Base-by-base conservation (phyloP, 106 monocot species). In the Dendrobium nobile region DNA sequence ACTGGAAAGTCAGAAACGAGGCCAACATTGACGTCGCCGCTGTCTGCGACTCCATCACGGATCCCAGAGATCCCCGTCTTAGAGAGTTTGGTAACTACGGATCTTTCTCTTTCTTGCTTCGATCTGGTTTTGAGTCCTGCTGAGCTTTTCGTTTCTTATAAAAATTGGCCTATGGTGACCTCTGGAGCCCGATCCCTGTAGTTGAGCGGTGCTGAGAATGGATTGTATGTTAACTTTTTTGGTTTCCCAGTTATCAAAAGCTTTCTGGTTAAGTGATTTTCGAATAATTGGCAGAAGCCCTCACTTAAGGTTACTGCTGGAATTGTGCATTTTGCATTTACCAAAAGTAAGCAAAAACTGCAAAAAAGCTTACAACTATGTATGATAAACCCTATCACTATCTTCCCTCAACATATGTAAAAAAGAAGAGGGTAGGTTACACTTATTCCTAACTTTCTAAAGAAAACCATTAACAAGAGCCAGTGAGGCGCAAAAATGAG, bases 1-100 rank as follows among this genome's bases (percentile, higher is more conserved):
- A 95, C 87, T 99, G 99, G 99, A 99, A 99, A 86, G 95, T 99
- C 48, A 41, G 99, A 84, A 99, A 93, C 83, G 99, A 99, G 77
- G 99, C 93, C 67, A 95, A 95, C 90, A 91, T 99, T 80, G 99
- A 99, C 79, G 95, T 99, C 74, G 95, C 95, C 65, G 83, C 91
- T 15, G 56, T 95, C 58, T 99, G 95, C 82, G 91, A 93, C 78
- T 88, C 93, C 81, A 95, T 99, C 80, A 84, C 90, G 43, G 95
- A 99, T 95, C 95, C 99, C 67, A 99, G 93, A 81, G 99, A 99
- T 82, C 77, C 93, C 45, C 93, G 99, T 72, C 88, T 99, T 47
- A 81, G 90, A 28, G 99, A 99, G 43, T 93, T 99, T 64, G 99
- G 99, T 99, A 64, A 72, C 22, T 73, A 37, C 61, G 61, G 26